Base-by-base conservation (phyloP, 1,284 basidiomycete genomes). In the Takashimella tepidaria region DNA sequence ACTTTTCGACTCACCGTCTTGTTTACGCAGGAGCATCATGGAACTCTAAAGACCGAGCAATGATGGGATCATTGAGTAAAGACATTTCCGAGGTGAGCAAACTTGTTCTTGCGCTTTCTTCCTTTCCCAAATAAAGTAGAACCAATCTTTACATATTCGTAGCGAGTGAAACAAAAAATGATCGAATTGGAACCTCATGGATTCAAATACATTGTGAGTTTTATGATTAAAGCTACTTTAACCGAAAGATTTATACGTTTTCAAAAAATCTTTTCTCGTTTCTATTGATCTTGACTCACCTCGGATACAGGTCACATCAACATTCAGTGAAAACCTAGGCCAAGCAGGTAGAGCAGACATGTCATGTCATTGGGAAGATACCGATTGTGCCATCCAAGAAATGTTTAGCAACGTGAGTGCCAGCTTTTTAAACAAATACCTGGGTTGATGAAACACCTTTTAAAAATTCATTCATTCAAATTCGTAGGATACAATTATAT, bases 281-380 rank as follows among this genome's bases (percentile, higher is more conserved):
- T 13, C 19, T 25, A 27, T 21, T 40, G 3, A 21, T 25, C n/a
- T 2, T 42, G 31, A 37, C 19, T 22, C 8, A 16, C 41, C 11
- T 43, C 8, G 24, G 24, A 19, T 8, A 16, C 51, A 69, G 67
- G 67, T 68, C 16, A 69, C 66, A 22, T 56, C 65, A 11, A 70
- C 70, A 10, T 54, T 72, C 31, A 63, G 64, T 6, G 68, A 74
- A 58, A 74, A 74, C 54, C 60, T 68, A 22, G 72, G 72, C 41
- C 72, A 74, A 55, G 72, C 68, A 13, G 72, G 70, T 21, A 58
- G 72, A 43, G 72, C 70, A n/a, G 72, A 74, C 58, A 67, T 74
- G 67, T 63, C 67, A 21, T 72, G 70, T 58, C 72, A 74, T 58
- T 74, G 72, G 72, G 72, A 74, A 63, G 70, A 72, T 47, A 63